phyloP scores from a whole-genome alignment of 768 basidiomycete species.

The Tulasnella sp. region DNA sequence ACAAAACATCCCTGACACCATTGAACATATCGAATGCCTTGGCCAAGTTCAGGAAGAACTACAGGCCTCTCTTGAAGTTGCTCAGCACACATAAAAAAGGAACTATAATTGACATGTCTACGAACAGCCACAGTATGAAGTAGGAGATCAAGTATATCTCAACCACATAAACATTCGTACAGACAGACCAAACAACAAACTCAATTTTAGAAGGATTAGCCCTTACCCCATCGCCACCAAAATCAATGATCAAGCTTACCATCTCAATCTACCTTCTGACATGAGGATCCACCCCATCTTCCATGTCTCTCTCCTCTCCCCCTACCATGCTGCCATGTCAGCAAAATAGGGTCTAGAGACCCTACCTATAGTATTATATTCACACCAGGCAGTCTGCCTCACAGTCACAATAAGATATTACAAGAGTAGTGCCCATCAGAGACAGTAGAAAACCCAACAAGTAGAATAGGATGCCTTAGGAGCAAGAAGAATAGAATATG shows the following conservation, averaged over 20 bases:
- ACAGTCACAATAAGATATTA: no score
- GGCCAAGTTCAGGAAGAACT: neutral
- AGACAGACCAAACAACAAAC: neutral
- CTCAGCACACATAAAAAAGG: neutral
- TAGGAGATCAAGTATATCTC: neutral
- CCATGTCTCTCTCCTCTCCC: neutral
- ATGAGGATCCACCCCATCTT: neutral
- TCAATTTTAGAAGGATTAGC: neutral
- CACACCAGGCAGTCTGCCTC: no score
- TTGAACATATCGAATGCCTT: neutral
- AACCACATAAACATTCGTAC: neutral
- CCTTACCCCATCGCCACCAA: neutral
- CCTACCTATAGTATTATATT: no score
- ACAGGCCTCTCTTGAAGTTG: neutral
- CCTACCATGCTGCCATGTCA: no score
- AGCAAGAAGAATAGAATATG: no score
- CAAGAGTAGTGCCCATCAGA: no score
- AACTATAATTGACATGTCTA: neutral
- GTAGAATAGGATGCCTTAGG: no score
- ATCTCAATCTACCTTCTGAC: neutral
- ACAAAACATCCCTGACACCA: neutral
- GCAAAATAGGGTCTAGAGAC: no score
- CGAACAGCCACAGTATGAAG: neutral
- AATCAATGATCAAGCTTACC: neutral
- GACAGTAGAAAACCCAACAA: no score